phyloP scores from a whole-genome alignment of 495 filamentous ascomycete genomes.

The Daldinia loculata region DNA sequence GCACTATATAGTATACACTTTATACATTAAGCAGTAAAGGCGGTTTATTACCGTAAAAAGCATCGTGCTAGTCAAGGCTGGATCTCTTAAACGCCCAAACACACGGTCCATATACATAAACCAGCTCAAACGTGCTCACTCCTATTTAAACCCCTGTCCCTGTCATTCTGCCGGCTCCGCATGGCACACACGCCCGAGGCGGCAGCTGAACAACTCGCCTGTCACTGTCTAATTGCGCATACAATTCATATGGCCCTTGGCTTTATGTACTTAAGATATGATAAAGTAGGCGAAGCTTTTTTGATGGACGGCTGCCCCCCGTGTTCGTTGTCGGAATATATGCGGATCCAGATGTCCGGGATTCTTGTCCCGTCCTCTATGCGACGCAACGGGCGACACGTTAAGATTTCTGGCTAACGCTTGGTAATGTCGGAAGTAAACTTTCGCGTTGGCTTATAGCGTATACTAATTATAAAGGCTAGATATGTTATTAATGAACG shows the following conservation, averaged over 20 bases:
- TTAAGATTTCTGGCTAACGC: neutral
- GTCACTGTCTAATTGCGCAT: neutral
- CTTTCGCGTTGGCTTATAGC: conserved; percentile 4
- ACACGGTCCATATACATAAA: conserved; percentile 9
- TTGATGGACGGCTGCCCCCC: conserved; percentile 3
- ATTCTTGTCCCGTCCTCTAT: neutral
- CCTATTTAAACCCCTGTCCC: conserved; percentile 19
- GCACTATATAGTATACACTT: neutral
- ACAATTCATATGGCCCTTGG: too few species aligned
- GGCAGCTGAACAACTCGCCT: neutral
- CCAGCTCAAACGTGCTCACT: conserved; percentile 33
- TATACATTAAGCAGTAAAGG: neutral
- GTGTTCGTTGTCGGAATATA: neutral
- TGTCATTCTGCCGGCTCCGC: neutral
- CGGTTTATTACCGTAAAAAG: too few species aligned
- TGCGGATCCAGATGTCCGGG: conserved; percentile 20
- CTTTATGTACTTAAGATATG: neutral
- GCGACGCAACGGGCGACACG: neutral
- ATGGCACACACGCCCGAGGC: neutral
- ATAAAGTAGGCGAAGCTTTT: conserved; percentile 12
- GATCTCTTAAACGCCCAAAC: neutral
- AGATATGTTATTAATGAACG: conserved; percentile 25
- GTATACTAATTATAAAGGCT: neutral
- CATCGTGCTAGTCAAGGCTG: neutral
- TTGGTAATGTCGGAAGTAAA: neutral